Evolutionary conservation across 2,329 filamentous ascomycete species (phyloP), one percentile per base, ranked within the genome.

Genomic region (Truncatella angustata): DNA sequence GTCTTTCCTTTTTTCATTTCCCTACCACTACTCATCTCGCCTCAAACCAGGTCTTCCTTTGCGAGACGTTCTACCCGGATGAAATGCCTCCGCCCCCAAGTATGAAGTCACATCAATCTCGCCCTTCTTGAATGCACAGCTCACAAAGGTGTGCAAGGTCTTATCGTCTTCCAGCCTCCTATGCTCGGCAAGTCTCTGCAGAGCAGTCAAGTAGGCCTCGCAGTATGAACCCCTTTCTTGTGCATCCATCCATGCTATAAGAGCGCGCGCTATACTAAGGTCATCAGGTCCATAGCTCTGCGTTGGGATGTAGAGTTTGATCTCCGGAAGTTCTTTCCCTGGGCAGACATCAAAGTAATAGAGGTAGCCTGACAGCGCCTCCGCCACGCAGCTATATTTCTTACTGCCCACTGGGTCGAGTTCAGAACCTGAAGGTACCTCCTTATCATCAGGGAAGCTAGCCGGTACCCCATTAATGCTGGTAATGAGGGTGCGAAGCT

Each of bases 221-320:
- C 37, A 11, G 34, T 54, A 57, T 3, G 16, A 46, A 5, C 45
- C 58, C 10, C 59, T 48, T 10, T 53, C 54, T n/a, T 47, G 52
- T 16, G 23, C 6, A 4, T 52, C 35, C 57, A 59, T 56, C 60
- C 60, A 62, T 12, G 20, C 23, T 3, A 49, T 44, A 2, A 53
- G 26, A 10, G 12, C 40, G 11, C 50, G 5, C 2, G 56, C 55
- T 5, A 61, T 21, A 40, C n/a, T 51, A 11, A 50, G 30, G 45
- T 65, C 62, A 30, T 58, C 52, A 3, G 21, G 42, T 2, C 53
- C 56, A 47, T 60, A 63, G 14, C 53, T 50, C 3, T 57, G 50
- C 4, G 49, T 51, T 1, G 59, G 58, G 1, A 55, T 32, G 49
- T 58, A 63, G 36, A 61, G 49, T 51, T 62, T 64, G 49, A 65